Base-by-base conservation (phyloP, 2,329 filamentous ascomycete species). In the Phaeosphaeriaceae sp. region DNA sequence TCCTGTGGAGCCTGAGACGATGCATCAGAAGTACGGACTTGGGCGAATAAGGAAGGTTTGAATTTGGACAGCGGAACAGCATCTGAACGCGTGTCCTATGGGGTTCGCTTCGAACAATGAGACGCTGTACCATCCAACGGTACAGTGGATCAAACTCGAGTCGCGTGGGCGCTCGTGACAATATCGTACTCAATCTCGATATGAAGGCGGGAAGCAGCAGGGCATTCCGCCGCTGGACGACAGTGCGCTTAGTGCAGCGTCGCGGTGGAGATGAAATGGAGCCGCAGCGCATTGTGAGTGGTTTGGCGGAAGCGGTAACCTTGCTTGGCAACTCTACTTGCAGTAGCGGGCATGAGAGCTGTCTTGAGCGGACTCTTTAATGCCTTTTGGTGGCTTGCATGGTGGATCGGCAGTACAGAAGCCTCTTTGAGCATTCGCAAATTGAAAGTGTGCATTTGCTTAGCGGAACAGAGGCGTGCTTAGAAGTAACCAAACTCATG, bases 1-100 rank as follows among this genome's bases (percentile, higher is more conserved):
- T 67, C 65, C 53, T 67, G 63, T 70, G 68, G 68, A 62, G 58
- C 63, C 59, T 51, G 59, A 48, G 60, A 61, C 56, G 58, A 57
- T 55, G 55, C 52, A 45, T 45, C 48, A 44, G 51, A 55, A 62
- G 57, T 51, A 51, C 57, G 46, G 54, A 36, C 54, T 53, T 42
- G 56, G 56, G 22, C 64, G 54, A 42, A 66, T 56, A 51, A 63
- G 67, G 65, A 67, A 70, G 66, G 62, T 58, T 63, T 55, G 42
- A 44, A 50, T 50, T 45, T 33, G 45, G 53, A 53, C 57, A 53
- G 31, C 53, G 53, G 52, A 49, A 44, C 42, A 51, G 55, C 50
- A 42, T 52, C 42, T 54, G 53, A 44, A 48, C 54, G 56, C 53
- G 24, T 57, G 58, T 49, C 48, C 48, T 51, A 31, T 48, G 48